Conservation (phyloP, 495 filamentous ascomycete genomes). For the Neurospora hispaniola region DNA sequence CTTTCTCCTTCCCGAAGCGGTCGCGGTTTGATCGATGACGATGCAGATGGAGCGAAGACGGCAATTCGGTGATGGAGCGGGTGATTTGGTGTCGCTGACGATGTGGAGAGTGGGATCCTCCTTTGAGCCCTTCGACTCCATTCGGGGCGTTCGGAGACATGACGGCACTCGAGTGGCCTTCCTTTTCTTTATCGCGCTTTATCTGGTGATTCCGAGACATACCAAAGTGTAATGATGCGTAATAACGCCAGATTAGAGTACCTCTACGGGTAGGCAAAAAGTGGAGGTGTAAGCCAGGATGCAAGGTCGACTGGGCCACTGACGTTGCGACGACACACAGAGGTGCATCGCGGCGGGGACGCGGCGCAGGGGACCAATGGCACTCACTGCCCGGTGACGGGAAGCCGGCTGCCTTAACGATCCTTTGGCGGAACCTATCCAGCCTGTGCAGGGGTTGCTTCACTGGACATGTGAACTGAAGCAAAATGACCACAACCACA, state of each 20-base stretch:
- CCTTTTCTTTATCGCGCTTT: neutral
- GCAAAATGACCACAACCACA: neutral
- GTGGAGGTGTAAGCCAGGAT: neutral
- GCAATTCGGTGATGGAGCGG: slow-evolving; percentile 40
- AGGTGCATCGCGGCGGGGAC: neutral
- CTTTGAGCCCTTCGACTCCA: slow-evolving; percentile 20
- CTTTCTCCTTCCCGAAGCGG: slow-evolving; percentile 14
- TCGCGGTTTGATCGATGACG: slow-evolving; percentile 30
- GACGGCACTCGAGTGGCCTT: neutral
- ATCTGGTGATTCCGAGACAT: neutral
- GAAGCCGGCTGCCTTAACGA: neutral
- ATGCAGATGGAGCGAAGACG: slow-evolving; percentile 35
- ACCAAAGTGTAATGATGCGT: neutral
- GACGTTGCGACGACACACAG: neutral
- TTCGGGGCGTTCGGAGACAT: slow-evolving; percentile 14
- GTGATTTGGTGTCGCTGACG: slow-evolving; percentile 38
- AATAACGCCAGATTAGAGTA: neutral
- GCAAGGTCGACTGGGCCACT: neutral
- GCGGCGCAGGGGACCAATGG: neutral
- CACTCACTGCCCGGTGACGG: neutral
- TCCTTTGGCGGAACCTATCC: neutral
- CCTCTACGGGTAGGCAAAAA: neutral
- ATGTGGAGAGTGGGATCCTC: slow-evolving; percentile 21
- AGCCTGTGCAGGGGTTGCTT: neutral
- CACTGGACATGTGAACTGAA: neutral